Base-by-base conservation (phyloP, 352 stramenopile genomes). In the Thalassiosira ordinaria region DNA sequence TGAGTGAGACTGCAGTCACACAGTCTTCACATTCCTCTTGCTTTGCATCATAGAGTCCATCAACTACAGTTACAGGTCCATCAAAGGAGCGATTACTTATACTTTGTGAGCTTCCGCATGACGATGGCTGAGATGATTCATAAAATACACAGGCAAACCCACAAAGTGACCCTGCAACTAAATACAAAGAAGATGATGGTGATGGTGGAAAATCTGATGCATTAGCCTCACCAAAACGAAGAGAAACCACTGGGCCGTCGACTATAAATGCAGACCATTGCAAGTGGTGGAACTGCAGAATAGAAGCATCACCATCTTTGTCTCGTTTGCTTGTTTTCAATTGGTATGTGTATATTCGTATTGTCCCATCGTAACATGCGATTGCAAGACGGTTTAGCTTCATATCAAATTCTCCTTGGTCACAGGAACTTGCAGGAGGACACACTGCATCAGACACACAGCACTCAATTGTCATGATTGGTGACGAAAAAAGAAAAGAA, bases 71-170 rank as follows among this genome's bases (percentile, higher is more conserved):
- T 29, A 80, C 2, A 20, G 77, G 77, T 13, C 77, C 77, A 41
- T 78, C 46, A 60, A 85, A 85, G 22, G 31, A 26, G 53, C 26
- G 33, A 49, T 31, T 52, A 33, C 8, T 24, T 26, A 6, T 26
- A 20, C 8, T 47, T 9, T 14, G 31, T 16, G 24, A 55, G 27
- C 24, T 29, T 1, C 26, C 33, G 1, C 24, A 31, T 37, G 51
- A 47, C 4, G 18, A 53, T 9, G 27, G n/a, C 13, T 16, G 35
- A 4, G 41, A 26, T 52, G 47, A 22, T 56, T 85, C 77, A n/a
- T 85, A 85, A 61, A 85, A 85, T 41, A 85, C 16, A 69, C 71
- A 85, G 31, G 77, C 77, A 35, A 85, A 85, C 47, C 77, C 77
- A 68, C 77, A 85, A 8, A 85, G 52, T 8, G 77, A 85, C 13